Evolutionary conservation across 169 alveolate genomes (phyloP), one percentile per base, ranked within the genome.

Genomic region (Plasmodium fragile): DNA sequence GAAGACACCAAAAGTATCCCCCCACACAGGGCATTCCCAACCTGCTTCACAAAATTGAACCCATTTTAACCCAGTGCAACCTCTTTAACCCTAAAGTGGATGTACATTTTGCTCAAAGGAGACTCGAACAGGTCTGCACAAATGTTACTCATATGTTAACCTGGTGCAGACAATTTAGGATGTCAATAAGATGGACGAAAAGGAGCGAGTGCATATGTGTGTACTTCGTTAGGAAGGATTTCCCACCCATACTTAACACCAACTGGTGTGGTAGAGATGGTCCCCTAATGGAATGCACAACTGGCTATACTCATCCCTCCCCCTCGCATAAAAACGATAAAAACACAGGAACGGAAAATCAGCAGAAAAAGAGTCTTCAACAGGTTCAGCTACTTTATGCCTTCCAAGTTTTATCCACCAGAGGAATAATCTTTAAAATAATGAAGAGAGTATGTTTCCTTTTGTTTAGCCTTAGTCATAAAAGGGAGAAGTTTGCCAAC

Each of bases 41-140:
- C 6, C 79, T 85, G 80, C 79, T 85, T 77, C 55, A 73, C 30
- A 85, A 85, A 77, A 69, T 85, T 1, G 43, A 53, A 34, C 77
- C 77, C 22, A 16, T 75, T 52, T 28, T 83, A 41, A 22, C 39
- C 16, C 55, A 83, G 71, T 85, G 77, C 16, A 3, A 30, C 13
- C 13, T 43, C 18, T 85, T 77, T 6, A 85, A 75, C 65, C 78
- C 71, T 18, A 69, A 85, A 73, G 65, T 75, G 13, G 30, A 0
- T 32, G 13, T 85, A 25, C 53, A 85, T 34, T 85, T 85, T 52
- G 36, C 36, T n/a, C 6, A 85, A 30, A 73, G 43, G 43, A 85
- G 43, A 18, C 22, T 85, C 28, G 84, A 73, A 75, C 28, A 55
- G 65, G 30, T 85, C 4, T 85, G 93, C 69, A 8, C 8, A 49